Conservation (phyloP, 2,329 filamentous ascomycete species). For the Eurotiales sp. region DNA sequence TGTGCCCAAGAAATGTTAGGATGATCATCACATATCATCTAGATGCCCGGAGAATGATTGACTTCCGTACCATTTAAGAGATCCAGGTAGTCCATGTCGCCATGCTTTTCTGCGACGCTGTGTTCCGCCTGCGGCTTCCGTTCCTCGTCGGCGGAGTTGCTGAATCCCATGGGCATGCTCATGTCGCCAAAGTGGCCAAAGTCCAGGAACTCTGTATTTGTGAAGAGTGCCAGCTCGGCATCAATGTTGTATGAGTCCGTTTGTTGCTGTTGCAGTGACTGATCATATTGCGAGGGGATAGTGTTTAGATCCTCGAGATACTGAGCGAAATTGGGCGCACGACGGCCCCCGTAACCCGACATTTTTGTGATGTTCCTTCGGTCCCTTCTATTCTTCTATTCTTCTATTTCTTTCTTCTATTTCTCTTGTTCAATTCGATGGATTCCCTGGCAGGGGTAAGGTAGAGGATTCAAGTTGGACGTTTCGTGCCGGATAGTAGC, state of each 20-base stretch:
- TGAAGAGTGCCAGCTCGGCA: slow-evolving; percentile 73
- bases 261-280: slow-evolving; percentile 52
- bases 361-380: slow-evolving; percentile 42
- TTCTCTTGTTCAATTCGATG: background rate
- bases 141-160: slow-evolving; percentile 29
- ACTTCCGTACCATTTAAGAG: slow-evolving; percentile 40
- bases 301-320: slow-evolving; percentile 84
- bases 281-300: slow-evolving; percentile 60
- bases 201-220: slow-evolving; percentile 78
- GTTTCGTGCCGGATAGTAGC: no score
- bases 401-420: background rate
- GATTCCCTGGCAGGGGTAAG: background rate
- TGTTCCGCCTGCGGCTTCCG: slow-evolving; percentile 18
- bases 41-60: background rate
- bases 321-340: slow-evolving; percentile 81
- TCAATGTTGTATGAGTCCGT: slow-evolving; percentile 63
- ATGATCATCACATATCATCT: background rate
- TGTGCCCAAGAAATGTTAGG: slow-evolving; percentile 14
- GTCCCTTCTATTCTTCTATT: background rate
- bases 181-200: slow-evolving; percentile 54
- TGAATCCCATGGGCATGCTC: slow-evolving; percentile 28
- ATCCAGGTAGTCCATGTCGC: slow-evolving; percentile 39
- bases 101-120: slow-evolving; percentile 22
- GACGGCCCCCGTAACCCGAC: slow-evolving; percentile 72
- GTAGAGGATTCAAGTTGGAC: background rate